These are phyloP conservation scores for Fusarium luffae DNA, from an alignment of 2,329 filamentous ascomycete species.

Conservation along the genomic window DNA sequence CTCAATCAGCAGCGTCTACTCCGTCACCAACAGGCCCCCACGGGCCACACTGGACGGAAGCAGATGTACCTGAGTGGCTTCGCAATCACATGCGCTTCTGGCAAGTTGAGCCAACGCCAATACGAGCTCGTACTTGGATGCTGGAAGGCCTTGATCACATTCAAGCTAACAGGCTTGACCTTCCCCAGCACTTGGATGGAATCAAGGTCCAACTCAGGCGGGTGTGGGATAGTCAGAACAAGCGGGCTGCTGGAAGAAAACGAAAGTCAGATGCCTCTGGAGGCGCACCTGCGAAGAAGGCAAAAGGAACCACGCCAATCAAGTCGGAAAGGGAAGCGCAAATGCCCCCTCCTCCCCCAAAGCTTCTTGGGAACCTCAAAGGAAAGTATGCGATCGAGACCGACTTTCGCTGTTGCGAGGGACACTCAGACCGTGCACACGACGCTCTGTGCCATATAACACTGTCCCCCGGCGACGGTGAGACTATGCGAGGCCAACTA, in stretches of 20 bases:
- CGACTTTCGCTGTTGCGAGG: neutral
- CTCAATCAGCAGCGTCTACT: neutral
- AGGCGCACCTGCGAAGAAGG: neutral
- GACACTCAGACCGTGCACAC: neutral
- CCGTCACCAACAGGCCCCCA: neutral
- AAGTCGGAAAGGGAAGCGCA: neutral
- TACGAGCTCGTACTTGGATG: neutral
- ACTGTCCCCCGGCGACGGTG: neutral
- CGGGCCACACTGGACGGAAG: neutral
- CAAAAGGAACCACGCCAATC: neutral
- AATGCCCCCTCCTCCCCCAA: neutral
- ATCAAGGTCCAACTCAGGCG: neutral
- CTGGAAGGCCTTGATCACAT: neutral
- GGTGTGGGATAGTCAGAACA: neutral
- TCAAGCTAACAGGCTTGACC: neutral
- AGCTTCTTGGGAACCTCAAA: neutral
- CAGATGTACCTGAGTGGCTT: neutral
- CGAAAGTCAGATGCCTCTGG: rapidly evolving
- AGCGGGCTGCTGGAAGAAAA: rapidly evolving
- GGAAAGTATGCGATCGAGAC: neutral
- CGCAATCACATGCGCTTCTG: neutral
- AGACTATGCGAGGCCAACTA: neutral
- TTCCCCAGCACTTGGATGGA: neutral
- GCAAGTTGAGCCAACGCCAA: neutral
- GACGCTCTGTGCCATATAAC: neutral